Conservation (phyloP, 31 red algal species). For the Asparagopsis taxiformis region DNA sequence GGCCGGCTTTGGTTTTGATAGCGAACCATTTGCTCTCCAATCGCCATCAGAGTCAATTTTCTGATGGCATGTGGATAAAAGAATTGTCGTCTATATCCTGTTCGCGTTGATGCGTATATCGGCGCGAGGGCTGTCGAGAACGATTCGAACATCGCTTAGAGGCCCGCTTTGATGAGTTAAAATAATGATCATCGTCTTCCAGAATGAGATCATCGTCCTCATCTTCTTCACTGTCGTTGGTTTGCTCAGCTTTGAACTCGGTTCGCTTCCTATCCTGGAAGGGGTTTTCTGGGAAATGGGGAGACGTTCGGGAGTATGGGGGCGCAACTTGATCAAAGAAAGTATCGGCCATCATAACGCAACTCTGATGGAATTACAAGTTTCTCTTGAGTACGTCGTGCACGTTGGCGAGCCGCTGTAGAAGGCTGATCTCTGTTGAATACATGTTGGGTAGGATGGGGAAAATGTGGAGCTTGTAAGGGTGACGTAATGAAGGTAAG, state of each 20-base stretch:
- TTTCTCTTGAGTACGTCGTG: conserved; percentile 18
- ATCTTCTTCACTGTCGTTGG: conserved; percentile 34
- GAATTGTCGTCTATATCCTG: too few species aligned
- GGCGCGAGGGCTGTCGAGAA: too few species aligned
- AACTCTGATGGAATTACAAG: conserved; percentile 64
- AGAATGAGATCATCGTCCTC: conserved; percentile 5
- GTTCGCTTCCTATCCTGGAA: conserved; percentile 40
- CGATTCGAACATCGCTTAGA: too few species aligned
- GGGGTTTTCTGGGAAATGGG: conserved; percentile 43
- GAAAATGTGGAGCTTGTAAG: too few species aligned
- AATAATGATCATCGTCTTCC: conserved; percentile 19
- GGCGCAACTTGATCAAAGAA: conserved; percentile 61
- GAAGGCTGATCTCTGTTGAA: too few species aligned
- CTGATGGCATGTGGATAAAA: too few species aligned
- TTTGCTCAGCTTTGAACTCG: conserved; percentile 51
- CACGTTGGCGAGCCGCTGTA: conserved; percentile 3
- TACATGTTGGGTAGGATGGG: too few species aligned
- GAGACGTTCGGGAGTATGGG: conserved; percentile 42
- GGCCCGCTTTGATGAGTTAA: too few species aligned
- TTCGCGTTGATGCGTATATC: too few species aligned
- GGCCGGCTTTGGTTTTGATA: conserved; percentile 11
- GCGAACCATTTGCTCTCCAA: conserved; percentile 29
- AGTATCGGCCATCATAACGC: conserved; percentile 50
- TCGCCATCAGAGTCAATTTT: conserved; percentile 72
- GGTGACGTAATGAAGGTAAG: too few species aligned